These are phyloP conservation scores for Xylariaceae sp. DNA, from an alignment of 2,329 filamentous ascomycete genomes.

Conservation along the genomic window DNA sequence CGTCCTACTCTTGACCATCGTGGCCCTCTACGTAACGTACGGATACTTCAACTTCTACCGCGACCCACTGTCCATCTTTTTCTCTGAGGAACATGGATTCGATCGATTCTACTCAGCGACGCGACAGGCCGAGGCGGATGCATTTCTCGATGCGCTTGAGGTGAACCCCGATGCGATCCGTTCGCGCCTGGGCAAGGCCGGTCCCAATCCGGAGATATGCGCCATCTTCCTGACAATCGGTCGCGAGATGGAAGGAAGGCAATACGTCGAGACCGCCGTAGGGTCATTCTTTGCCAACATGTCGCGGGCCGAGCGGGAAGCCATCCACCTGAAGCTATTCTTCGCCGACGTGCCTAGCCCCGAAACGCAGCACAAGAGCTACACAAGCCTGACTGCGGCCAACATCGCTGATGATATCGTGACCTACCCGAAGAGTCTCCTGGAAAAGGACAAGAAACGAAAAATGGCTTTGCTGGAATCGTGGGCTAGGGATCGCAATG, in stretches of 20 bases:
- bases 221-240: conserved; percentile 41
- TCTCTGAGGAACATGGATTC: conserved; percentile 42
- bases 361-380: conserved; percentile 38
- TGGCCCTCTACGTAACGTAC: conserved; percentile 39
- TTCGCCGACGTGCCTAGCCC: conserved; percentile 42
- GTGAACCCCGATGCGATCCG: conserved; percentile 26
- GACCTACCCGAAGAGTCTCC: conserved; percentile 36
- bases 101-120: conserved; percentile 41
- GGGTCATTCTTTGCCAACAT: conserved; percentile 43
- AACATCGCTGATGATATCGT: conserved; percentile 39
- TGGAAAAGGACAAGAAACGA: conserved; percentile 25
- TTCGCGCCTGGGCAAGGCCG: conserved; percentile 34
- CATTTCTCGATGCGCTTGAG: conserved; percentile 35
- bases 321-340: conserved; percentile 41
- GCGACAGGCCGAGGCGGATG: conserved; percentile 40
- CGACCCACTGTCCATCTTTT: conserved; percentile 44
- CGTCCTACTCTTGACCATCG: conserved; percentile 34
- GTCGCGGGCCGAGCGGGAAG: conserved; percentile 37
- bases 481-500: conserved; percentile 31
- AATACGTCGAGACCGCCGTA: conserved; percentile 43
- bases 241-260: conserved; percentile 37
- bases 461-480: conserved; percentile 32
- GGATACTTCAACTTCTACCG: conserved; percentile 42
- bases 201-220: conserved; percentile 36
- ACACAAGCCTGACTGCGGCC: conserved; percentile 27